A percentile compares a stretch with the other conserved stretches of the same genome.
These are phyloP conservation scores for Aspergillus pseudoglaucus DNA, from an alignment of 2,329 filamentous ascomycete species.

Conservation along the genomic window DNA sequence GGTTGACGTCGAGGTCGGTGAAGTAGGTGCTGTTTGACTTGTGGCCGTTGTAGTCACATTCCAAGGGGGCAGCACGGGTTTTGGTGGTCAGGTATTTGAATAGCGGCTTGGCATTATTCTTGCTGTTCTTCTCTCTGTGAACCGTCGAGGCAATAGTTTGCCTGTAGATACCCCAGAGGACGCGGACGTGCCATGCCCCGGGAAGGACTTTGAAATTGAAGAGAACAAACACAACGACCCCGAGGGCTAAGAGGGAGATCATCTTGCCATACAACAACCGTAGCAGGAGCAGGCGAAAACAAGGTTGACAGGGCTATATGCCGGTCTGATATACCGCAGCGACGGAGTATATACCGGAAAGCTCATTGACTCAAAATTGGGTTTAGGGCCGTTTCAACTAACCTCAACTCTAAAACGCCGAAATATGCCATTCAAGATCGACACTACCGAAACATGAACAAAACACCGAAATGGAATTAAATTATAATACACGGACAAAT, in stretches of 20 bases:
- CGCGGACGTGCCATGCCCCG: slow-evolving; percentile 6
- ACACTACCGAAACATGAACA: too few relatives aligned
- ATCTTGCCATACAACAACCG: background rate
- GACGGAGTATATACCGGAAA: too few relatives aligned
- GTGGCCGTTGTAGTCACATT: slow-evolving; percentile 16
- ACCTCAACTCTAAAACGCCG: too few relatives aligned
- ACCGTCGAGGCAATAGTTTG: slow-evolving; percentile 1
- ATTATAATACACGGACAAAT: background rate
- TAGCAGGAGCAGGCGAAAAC: too few relatives aligned
- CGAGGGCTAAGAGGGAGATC: background rate
- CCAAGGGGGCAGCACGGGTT: slow-evolving; percentile 5
- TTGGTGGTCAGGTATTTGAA: slow-evolving; percentile 1
- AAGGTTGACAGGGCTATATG: too few relatives aligned
- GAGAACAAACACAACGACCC: background rate
- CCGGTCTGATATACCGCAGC: too few relatives aligned
- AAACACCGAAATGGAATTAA: background rate
- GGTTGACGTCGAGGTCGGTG: slow-evolving; percentile 13
- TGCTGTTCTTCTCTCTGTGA: background rate
- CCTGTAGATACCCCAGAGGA: slow-evolving; percentile 1
- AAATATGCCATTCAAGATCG: too few relatives aligned
- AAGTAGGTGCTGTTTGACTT: slow-evolving; percentile 16
- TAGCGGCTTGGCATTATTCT: background rate
- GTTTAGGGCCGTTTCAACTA: too few relatives aligned
- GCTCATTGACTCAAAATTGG: too few relatives aligned
- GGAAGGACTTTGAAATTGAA: slow-evolving; percentile 4